phyloP scores from a whole-genome alignment of 176 grass and related monocot genomes.

The Alloteropsis semialata region DNA sequence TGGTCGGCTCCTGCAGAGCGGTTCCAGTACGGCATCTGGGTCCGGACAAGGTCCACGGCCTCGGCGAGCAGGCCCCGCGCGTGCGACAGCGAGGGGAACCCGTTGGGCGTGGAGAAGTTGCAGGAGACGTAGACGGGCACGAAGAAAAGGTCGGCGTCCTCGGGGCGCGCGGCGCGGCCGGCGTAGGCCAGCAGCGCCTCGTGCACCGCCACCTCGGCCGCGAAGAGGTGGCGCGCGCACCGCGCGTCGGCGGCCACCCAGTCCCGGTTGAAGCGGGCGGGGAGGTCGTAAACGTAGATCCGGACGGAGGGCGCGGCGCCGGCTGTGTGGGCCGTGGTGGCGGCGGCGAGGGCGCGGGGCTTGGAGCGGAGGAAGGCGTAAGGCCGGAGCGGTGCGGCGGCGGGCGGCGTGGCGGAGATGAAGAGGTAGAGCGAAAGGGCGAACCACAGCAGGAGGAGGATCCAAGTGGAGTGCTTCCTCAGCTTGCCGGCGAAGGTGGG shows the following conservation, averaged over 20 bases:
- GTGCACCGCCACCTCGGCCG: slow-evolving; percentile 86
- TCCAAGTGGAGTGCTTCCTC: slow-evolving; percentile 50
- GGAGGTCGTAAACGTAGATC: slow-evolving; percentile 88
- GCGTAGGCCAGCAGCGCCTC: slow-evolving; percentile 55
- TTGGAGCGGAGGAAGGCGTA: no score
- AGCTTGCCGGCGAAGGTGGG: slow-evolving; percentile 44
- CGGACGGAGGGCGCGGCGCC: slow-evolving; percentile 22
- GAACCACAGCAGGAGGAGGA: slow-evolving; percentile 60
- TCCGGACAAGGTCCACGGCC: slow-evolving; percentile 50
- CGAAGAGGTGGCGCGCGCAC: slow-evolving; percentile 76
- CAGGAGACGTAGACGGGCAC: slow-evolving; percentile 92
- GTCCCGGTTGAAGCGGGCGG: slow-evolving; percentile 58
- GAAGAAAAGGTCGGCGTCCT: slow-evolving; percentile 79
- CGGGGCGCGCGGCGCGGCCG: slow-evolving; percentile 34
- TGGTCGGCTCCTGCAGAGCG: slow-evolving; percentile 73
- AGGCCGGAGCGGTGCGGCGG: slow-evolving; percentile 35
- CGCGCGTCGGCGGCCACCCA: slow-evolving; percentile 54
- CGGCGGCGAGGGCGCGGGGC: slow-evolving; percentile 31
- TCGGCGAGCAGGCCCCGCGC: slow-evolving; percentile 59
- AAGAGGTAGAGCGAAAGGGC: slow-evolving; percentile 52
- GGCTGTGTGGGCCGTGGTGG: no score
- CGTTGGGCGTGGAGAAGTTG: slow-evolving; percentile 87
- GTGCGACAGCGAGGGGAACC: slow-evolving; percentile 76
- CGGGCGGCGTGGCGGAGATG: slow-evolving; percentile 26
- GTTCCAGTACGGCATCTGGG: slow-evolving; percentile 72